Conservation (phyloP, 768 basidiomycete species). For the Kondoa malvinella region DNA sequence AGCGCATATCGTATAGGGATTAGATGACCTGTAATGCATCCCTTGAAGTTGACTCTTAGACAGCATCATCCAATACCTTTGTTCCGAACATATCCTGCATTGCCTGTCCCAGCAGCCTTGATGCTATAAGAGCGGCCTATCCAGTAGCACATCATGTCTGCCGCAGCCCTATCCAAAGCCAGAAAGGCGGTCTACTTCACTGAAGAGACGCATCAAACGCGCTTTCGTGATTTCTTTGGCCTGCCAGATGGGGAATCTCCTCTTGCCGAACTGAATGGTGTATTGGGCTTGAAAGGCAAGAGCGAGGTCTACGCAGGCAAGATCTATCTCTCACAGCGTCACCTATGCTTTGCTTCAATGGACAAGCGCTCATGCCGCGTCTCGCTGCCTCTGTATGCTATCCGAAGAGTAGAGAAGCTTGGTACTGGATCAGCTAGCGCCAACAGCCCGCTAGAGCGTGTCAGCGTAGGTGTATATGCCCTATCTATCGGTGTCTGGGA, state of each 20-base stretch:
- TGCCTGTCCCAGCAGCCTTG: no score
- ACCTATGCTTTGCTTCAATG: slow-evolving; percentile 70
- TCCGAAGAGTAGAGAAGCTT: slow-evolving; percentile 80
- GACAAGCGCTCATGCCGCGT: slow-evolving; percentile 84
- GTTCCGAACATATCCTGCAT: background rate
- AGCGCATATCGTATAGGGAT: no score
- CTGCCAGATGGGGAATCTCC: slow-evolving; percentile 25
- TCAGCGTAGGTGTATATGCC: slow-evolving; percentile 79
- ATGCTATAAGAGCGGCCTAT: slow-evolving; percentile 5
- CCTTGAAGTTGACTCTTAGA: no score
- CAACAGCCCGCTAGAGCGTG: slow-evolving; percentile 18
- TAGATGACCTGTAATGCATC: no score
- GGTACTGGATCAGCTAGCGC: slow-evolving; percentile 42
- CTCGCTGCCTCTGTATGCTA: slow-evolving; percentile 75
- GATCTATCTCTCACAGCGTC: slow-evolving; percentile 71
- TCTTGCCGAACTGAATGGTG: slow-evolving; percentile 24
- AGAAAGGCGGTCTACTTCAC: slow-evolving; percentile 10
- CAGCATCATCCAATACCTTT: background rate
- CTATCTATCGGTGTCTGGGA: slow-evolving; percentile 88
- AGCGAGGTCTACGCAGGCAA: slow-evolving; percentile 46
- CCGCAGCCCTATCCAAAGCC: slow-evolving; percentile 13
- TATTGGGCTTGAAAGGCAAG: slow-evolving; percentile 21
- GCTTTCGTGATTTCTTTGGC: slow-evolving; percentile 24
- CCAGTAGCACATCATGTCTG: slow-evolving; percentile 12
- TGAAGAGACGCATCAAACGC: slow-evolving; percentile 9